Evolutionary conservation across 257 asterid genomes (phyloP), one percentile per base, ranked within the genome.

Genomic region (Nemophila menziesii): DNA sequence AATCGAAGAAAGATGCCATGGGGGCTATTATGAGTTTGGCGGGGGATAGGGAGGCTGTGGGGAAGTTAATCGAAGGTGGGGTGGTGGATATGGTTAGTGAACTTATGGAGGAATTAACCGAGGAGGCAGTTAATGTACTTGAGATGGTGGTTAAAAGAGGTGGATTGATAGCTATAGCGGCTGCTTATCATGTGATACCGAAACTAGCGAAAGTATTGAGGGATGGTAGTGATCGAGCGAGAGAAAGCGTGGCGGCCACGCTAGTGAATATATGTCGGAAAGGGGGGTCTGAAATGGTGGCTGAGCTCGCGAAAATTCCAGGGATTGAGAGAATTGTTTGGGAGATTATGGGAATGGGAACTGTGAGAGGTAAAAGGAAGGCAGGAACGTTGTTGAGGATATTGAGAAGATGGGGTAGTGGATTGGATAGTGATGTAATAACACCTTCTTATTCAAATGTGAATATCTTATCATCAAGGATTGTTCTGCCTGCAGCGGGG

Each of bases 381-480:
- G 93, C 94, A 19, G 83, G 83, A 13, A 60, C 81, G 4, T 52
- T 86, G 81, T 55, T 86, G 68, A 69, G 92, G 73, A 64, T 81
- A 24, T 58, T 86, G 22, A 73, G 92, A 71, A 76, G 96, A 72
- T 86, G 96, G 96, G 94, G 89, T 0, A 87, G 83, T 6, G 92
- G 92, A 5, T 36, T 73, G 4, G 73, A 73, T 17, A 82, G 72
- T 21, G 77, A 70, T 46, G 71, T 20, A 16, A n/a, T n/a, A n/a
- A 18, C 21, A 7, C 21, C 45, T 7, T 53, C 57, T 7, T 40
- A 40, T 40, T 55, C 45, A 40, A 15, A 19, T 16, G 12, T 17
- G 6, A 16, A 40, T 5, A 40, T 16, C 22, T 16, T 4, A 5
- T 40, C 22, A 19, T 11, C 12, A 6, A 5, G 22, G 19, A 40